Base-by-base conservation (phyloP, 2,329 filamentous ascomycete genomes). In the Diaporthe ilicicola region DNA sequence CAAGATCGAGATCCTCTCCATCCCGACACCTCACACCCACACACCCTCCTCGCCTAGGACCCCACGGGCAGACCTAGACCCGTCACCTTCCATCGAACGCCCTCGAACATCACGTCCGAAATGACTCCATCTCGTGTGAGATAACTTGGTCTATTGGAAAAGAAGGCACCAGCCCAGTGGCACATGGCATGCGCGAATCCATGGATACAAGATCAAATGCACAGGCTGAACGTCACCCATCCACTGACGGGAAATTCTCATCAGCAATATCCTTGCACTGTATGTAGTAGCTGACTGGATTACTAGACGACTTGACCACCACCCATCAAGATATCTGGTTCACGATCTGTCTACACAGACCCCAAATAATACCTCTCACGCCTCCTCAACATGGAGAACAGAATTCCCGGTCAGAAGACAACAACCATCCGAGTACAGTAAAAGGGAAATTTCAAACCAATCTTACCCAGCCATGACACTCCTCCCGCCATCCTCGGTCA, bases 401-500 rank as follows among this genome's bases (percentile, higher is more conserved):
- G 24, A 19, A 17, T 7, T 12, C 8, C 34, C 19, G n/a, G 15
- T 12, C 27, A 42, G 15, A 15, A 13, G 54, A 27, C 17, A 9
- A 42, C 12, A 34, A n/a, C 8, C 53, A 7, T 15, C 24, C 8
- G 4, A 17, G n/a, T 3, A 29, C 54, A 59, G 6, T 2, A 15
- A 19, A 46, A 6, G 8, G 24, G 17, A 50, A n/a, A n/a, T n/a
- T 22, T 4, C 10, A n/a, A 12, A n/a, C 76, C 44, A 76, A 24
- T 27, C n/a, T 72, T 39, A 80, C 3, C 17, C 61, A 17, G 85
- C 84, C 82, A 86, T 83, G 56, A 87, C 79, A 6, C 83, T 85
- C 37, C 74, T 74, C 0, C 85, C 85, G 0, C 85, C 84, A 72
- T 86, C 85, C 8, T 75, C 74, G 0, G 84, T 87, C 12, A 85